A percentile compares a stretch with the other conserved stretches of the same genome.
These are phyloP conservation scores for Candida neerlandica DNA, from an alignment of 1,139 yeast species.

Conservation along the genomic window DNA sequence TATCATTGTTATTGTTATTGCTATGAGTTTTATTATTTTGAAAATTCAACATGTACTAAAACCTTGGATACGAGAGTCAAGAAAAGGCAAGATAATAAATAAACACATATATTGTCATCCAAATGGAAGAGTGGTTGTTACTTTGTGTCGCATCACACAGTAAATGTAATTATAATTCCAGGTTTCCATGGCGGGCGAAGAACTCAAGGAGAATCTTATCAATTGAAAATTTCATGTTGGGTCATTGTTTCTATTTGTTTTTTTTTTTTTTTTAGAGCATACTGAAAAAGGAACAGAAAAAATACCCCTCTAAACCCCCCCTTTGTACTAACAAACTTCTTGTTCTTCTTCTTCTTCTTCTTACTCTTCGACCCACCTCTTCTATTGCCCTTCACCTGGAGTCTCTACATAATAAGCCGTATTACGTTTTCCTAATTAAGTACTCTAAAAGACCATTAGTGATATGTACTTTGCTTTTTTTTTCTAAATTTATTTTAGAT, in stretches of 20 bases:
- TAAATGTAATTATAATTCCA: background rate
- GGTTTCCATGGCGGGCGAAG: background rate
- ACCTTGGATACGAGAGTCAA: background rate
- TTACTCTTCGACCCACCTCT: background rate
- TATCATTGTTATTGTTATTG: too few relatives aligned
- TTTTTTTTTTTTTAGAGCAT: too few relatives aligned
- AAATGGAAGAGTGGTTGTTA: background rate
- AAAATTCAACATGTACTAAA: too few relatives aligned
- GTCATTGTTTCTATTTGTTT: background rate
- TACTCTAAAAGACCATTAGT: background rate
- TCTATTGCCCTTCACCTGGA: background rate
- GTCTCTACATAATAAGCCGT: background rate
- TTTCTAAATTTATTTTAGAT: background rate
- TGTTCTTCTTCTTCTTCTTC: background rate
- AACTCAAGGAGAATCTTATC: background rate
- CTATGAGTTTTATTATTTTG: too few relatives aligned
- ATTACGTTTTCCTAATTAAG: background rate
- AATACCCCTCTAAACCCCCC: background rate
- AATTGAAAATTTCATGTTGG: background rate
- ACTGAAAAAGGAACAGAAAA: background rate
- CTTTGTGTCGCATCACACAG: background rate
- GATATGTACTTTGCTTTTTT: background rate
- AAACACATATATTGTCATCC: background rate
- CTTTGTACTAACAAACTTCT: background rate
- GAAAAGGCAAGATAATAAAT: too few relatives aligned